A percentile compares a stretch with the other conserved stretches of the same genome.
Evolutionary conservation across 1,284 basidiomycete genomes (phyloP).

Genomic region (Phaffia rhodozyma): DNA sequence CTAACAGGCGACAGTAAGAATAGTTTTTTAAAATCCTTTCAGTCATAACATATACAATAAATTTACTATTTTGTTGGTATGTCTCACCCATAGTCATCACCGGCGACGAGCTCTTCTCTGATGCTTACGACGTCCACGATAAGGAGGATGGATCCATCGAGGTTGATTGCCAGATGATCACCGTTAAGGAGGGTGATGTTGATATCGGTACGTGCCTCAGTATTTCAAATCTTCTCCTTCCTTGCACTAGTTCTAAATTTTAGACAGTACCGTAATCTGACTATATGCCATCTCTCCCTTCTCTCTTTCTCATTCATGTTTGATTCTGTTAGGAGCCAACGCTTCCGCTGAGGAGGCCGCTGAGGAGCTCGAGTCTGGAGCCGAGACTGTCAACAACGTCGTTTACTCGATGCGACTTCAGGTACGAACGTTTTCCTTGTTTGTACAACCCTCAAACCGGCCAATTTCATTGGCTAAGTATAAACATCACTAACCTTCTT

Average conservation of each 20-base stretch:
- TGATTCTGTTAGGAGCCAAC: conserved; percentile 54
- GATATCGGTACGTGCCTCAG: conserved; percentile 62
- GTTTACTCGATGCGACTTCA: conserved; percentile 87
- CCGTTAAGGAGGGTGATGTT: conserved; percentile 68
- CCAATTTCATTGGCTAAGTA: no score
- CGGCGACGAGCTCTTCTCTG: conserved; percentile 89
- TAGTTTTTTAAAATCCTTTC: no score
- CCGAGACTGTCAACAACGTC: conserved; percentile 73
- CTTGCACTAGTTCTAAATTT: not conserved
- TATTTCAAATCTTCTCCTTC: conserved; percentile 2
- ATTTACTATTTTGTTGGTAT: no score
- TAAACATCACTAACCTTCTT: no score
- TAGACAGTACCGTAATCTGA: conserved; percentile 4
- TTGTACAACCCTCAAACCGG: no score
- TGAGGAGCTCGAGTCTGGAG: conserved; percentile 72
- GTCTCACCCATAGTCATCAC: conserved; percentile 36
- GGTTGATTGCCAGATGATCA: conserved; percentile 69
- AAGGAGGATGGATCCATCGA: conserved; percentile 73
- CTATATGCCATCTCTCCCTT: conserved; percentile 15
- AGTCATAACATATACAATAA: no score
- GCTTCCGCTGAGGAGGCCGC: conserved; percentile 80
- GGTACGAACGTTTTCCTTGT: conserved; percentile 11
- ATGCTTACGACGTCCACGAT: conserved; percentile 73
- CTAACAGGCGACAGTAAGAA: no score
- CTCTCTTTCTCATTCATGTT: not conserved